These are phyloP conservation scores for Fusarium scirpi DNA, from an alignment of 2,329 filamentous ascomycete genomes.

Conservation along the genomic window DNA sequence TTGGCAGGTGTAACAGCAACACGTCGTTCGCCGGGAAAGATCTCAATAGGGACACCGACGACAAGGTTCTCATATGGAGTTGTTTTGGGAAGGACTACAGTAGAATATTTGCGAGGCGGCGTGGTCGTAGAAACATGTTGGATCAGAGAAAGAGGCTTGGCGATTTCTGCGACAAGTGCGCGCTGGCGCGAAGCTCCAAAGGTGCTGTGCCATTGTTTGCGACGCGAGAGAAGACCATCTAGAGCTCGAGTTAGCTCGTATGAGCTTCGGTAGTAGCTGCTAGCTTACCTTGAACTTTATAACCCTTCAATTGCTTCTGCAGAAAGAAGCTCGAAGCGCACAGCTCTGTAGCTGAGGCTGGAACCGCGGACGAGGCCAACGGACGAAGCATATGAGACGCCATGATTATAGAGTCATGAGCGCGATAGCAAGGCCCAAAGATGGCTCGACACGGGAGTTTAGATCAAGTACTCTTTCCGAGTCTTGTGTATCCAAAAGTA, in stretches of 20 bases:
- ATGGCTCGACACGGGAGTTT: slow-evolving; percentile 11
- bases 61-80: slow-evolving; percentile 78
- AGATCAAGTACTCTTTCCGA: slow-evolving; percentile 5
- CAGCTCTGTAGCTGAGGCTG: slow-evolving; percentile 48
- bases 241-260: slow-evolving; percentile 15
- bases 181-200: slow-evolving; percentile 46
- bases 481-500: slow-evolving; percentile 17
- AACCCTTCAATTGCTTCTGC: slow-evolving; percentile 39
- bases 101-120: slow-evolving; percentile 53
- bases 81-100: slow-evolving; percentile 56
- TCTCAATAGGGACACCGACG: slow-evolving; percentile 83
- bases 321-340: slow-evolving; percentile 46
- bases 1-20: slow-evolving; percentile 89
- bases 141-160: slow-evolving; percentile 54
- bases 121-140: slow-evolving; percentile 54
- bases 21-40: slow-evolving; percentile 81
- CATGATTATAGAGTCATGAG: slow-evolving; percentile 51
- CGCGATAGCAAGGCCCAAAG: slow-evolving; percentile 31
- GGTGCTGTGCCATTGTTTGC: slow-evolving; percentile 56
- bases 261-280: background rate
- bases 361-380: slow-evolving; percentile 43
- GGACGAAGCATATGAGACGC: slow-evolving; percentile 52
- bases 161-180: slow-evolving; percentile 45
- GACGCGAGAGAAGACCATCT: slow-evolving; percentile 42
- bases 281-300: slow-evolving; percentile 40